A percentile compares a stretch with the other conserved stretches of the same genome.
These are phyloP conservation scores for Mucor lusitanicus DNA, from an alignment of 371 early-diverging fungal species.

Conservation along the genomic window DNA sequence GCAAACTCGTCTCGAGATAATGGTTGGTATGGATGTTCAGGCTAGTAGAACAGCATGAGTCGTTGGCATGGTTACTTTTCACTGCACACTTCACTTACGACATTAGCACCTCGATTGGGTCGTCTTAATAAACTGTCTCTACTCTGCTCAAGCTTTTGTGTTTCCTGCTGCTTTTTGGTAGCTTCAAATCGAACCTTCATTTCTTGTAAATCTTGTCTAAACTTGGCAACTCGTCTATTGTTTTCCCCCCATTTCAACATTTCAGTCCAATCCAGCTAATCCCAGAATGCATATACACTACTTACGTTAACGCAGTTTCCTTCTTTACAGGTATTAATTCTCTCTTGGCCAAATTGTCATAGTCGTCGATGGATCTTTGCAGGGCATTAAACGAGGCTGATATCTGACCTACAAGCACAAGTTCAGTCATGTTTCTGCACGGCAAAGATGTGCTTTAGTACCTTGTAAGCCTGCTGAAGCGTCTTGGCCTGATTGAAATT, in stretches of 20 bases:
- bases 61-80: background rate
- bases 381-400: conserved; percentile 66
- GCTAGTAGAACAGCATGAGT: conserved; percentile 18
- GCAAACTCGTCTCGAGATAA: conserved; percentile 42
- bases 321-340: conserved; percentile 76
- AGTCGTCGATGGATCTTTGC: conserved; percentile 72
- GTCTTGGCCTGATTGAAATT: conserved; percentile 62
- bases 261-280: background rate
- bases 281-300: too few species aligned
- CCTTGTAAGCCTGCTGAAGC: conserved; percentile 64
- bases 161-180: conserved; percentile 58
- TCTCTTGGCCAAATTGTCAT: conserved; percentile 71
- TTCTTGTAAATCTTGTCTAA: conserved; percentile 64
- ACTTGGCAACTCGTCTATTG: conserved; percentile 63
- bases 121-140: conserved; percentile 53
- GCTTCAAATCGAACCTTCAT: conserved; percentile 58
- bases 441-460: conserved; percentile 18
- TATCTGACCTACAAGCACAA: conserved; percentile 63
- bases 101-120: conserved; percentile 18
- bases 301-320: conserved; percentile 73
- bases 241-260: background rate
- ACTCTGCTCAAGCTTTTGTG: conserved; percentile 44
- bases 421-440: background rate
- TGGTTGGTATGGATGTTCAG: conserved; percentile 53
- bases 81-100: conserved; percentile 7